phyloP scores from a whole-genome alignment of 2,329 filamentous ascomycete genomes.

The Lojkania enalia region DNA sequence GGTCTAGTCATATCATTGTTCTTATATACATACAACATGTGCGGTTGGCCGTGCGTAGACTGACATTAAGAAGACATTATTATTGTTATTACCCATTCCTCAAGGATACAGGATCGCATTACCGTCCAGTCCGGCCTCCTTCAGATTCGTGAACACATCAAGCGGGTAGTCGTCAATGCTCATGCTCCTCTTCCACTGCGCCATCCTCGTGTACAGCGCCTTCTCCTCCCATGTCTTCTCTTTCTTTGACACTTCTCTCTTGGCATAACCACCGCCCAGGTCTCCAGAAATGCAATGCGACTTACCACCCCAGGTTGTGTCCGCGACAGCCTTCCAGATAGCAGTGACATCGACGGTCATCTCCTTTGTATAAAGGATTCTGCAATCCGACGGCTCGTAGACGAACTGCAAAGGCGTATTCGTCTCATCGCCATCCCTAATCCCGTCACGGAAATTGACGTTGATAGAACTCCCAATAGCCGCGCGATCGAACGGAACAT shows the following conservation, averaged over 20 bases:
- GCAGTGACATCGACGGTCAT: slow-evolving; percentile 58
- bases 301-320: slow-evolving; percentile 38
- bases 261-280: slow-evolving; percentile 24
- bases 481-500: slow-evolving; percentile 34
- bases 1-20: no score
- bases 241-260: slow-evolving; percentile 16
- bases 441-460: slow-evolving; percentile 47
- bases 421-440: slow-evolving; percentile 47
- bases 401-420: slow-evolving; percentile 62
- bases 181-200: slow-evolving; percentile 34
- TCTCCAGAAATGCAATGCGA: slow-evolving; percentile 40
- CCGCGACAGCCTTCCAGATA: slow-evolving; percentile 56
- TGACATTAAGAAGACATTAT: no score
- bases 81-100: no score
- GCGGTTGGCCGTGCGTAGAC: no score
- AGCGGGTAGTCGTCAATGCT: slow-evolving; percentile 37
- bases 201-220: slow-evolving; percentile 30
- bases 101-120: slow-evolving; percentile 29
- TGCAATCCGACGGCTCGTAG: slow-evolving; percentile 64
- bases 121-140: slow-evolving; percentile 19
- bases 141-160: slow-evolving; percentile 40
- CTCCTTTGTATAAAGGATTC: slow-evolving; percentile 61
- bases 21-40: no score
- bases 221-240: slow-evolving; percentile 28
- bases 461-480: slow-evolving; percentile 31